A percentile compares a stretch with the other conserved stretches of the same genome.
These are phyloP conservation scores for Pinus tabuliformis DNA, from an alignment of 75 land plant species.

Conservation along the genomic window DNA sequence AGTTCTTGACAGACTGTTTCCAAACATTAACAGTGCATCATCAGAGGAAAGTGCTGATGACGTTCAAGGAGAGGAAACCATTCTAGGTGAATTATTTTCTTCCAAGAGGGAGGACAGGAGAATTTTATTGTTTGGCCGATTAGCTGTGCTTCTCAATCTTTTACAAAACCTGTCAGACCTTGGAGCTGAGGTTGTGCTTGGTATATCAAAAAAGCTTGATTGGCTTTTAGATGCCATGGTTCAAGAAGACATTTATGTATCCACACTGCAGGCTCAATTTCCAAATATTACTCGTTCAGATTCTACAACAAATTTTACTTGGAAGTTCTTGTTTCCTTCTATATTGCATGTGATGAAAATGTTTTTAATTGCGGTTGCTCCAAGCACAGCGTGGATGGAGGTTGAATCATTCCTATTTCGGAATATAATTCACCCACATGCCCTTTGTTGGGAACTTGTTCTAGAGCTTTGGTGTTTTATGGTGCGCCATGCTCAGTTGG, in stretches of 20 bases:
- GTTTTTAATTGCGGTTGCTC: constrained; percentile 56
- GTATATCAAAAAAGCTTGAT: constrained; percentile 51
- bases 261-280: constrained; percentile 39
- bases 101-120: constrained; percentile 18
- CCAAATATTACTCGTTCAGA: constrained; percentile 28
- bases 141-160: constrained; percentile 60
- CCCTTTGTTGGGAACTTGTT: constrained; percentile 68
- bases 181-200: constrained; percentile 45
- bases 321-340: constrained; percentile 53
- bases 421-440: constrained; percentile 78
- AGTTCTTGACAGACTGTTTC: constrained; percentile 56
- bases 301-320: constrained; percentile 18
- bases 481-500: constrained; percentile 56
- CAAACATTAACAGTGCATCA: constrained; percentile 6
- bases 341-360: constrained; percentile 57
- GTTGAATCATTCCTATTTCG: constrained; percentile 60
- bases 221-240: constrained; percentile 19
- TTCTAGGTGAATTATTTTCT: constrained; percentile 25
- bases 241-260: constrained; percentile 55
- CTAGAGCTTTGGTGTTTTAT: constrained; percentile 89
- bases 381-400: constrained; percentile 56
- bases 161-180: constrained; percentile 44
- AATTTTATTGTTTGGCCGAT: constrained; percentile 41
- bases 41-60: not conserved
- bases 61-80: not conserved